These are phyloP conservation scores for Kurtzmaniella quercitrusa DNA, from an alignment of 1,139 yeast genomes.

Conservation along the genomic window DNA sequence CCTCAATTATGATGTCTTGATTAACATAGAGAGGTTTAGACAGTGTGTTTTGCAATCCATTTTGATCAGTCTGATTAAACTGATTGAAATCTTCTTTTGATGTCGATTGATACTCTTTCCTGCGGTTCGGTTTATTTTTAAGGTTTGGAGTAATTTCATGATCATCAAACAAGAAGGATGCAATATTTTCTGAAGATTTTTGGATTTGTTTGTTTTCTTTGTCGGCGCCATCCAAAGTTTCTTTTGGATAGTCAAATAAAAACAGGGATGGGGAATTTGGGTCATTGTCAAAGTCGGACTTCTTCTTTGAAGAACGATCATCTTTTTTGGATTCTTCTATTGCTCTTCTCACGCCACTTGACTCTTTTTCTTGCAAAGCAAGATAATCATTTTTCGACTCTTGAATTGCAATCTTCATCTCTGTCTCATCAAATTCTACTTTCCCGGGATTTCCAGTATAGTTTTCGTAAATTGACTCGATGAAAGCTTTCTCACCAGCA, in stretches of 20 bases:
- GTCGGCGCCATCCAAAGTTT: no score
- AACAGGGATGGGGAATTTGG: no score
- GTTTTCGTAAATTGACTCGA: slow-evolving; percentile 35
- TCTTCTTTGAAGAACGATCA: no score
- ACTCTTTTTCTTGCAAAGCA: slow-evolving; percentile 12
- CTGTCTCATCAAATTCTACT: slow-evolving; percentile 24
- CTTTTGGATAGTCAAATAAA: no score
- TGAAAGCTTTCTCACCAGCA: slow-evolving; percentile 25
- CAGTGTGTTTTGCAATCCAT: no score
- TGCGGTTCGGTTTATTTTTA: neutral
- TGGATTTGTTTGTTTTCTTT: no score
- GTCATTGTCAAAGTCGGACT: no score
- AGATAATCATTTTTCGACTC: slow-evolving; percentile 37
- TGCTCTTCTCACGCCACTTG: slow-evolving; percentile 2
- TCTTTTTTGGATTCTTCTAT: neutral
- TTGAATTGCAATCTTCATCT: slow-evolving; percentile 44
- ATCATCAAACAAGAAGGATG: neutral
- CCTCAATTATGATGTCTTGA: no score
- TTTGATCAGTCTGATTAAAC: no score
- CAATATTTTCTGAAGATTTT: neutral
- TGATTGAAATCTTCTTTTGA: neutral
- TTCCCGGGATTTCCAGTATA: slow-evolving; percentile 14
- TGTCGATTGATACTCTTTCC: no score
- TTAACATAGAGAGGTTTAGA: no score
- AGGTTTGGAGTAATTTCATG: neutral